phyloP scores from a whole-genome alignment of 768 basidiomycete species.

The Macrocybe gigantea region DNA sequence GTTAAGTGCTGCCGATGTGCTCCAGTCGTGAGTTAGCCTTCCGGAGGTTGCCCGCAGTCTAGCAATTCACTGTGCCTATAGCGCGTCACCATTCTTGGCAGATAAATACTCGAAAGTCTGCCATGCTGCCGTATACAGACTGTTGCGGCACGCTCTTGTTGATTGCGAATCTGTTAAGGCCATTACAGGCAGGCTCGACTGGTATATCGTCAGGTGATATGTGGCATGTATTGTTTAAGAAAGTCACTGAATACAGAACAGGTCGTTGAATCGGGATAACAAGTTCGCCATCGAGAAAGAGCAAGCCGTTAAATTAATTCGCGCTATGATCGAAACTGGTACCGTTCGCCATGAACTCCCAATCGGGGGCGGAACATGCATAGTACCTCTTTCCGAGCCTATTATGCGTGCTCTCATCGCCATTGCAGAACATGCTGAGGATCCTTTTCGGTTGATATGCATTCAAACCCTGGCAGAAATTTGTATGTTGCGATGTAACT shows the following conservation, averaged over 20 bases:
- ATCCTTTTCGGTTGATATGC: constrained; percentile 77
- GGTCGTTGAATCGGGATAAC: constrained; percentile 81
- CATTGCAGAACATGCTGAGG: constrained; percentile 88
- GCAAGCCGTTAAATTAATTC: constrained; percentile 86
- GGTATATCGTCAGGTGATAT: constrained; percentile 81
- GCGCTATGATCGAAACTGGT: constrained; percentile 74
- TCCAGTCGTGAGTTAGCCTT: constrained; percentile 57
- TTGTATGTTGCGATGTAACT: constrained; percentile 40
- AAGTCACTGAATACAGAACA: constrained; percentile 20
- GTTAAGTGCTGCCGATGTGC: constrained; percentile 58
- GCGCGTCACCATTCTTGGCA: constrained; percentile 73
- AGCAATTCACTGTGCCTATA: constrained; percentile 24
- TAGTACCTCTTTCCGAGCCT: constrained; percentile 62
- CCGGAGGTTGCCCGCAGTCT: background rate
- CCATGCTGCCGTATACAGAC: constrained; percentile 77
- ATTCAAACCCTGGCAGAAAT: constrained; percentile 90
- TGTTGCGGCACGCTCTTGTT: constrained; percentile 73
- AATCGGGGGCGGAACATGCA: constrained; percentile 33
- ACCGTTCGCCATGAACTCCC: constrained; percentile 47
- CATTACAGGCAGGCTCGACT: constrained; percentile 70
- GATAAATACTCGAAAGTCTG: constrained; percentile 69
- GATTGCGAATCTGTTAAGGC: constrained; percentile 66
- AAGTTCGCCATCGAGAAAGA: constrained; percentile 83
- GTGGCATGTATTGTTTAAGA: no score
- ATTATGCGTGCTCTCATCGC: constrained; percentile 89